phyloP scores from a whole-genome alignment of 2,329 filamentous ascomycete species.

The Venturia aucupariae region DNA sequence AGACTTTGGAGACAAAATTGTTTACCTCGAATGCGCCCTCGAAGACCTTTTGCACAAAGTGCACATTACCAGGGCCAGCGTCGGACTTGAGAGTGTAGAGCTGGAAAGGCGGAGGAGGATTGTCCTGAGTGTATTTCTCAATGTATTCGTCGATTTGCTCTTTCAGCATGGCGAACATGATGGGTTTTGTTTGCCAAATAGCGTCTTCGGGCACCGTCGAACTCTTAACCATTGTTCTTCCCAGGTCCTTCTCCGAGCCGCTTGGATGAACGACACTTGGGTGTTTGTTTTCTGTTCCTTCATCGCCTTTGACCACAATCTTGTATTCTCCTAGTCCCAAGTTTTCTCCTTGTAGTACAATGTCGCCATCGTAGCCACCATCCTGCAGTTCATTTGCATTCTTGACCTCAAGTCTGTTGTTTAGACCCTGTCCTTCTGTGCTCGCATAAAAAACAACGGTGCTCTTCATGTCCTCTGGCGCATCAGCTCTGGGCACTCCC shows the following conservation, averaged over 20 bases:
- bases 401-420: conserved; percentile 36
- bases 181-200: conserved; percentile 68
- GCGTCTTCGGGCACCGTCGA: conserved; percentile 52
- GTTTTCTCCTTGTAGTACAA: conserved; percentile 61
- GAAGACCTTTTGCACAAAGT: conserved; percentile 83
- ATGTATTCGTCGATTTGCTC: conserved; percentile 47
- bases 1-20: neutral
- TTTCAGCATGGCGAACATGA: conserved; percentile 52
- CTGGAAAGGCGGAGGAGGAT: conserved; percentile 67
- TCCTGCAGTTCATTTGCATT: conserved; percentile 41
- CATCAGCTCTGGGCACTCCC: conserved; percentile 63
- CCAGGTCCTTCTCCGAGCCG: conserved; percentile 55
- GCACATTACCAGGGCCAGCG: conserved; percentile 64
- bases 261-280: conserved; percentile 49
- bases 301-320: conserved; percentile 55
- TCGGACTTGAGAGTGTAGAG: conserved; percentile 66
- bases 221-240: conserved; percentile 66
- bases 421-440: conserved; percentile 59
- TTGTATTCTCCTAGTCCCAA: conserved; percentile 66
- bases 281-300: conserved; percentile 44
- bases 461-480: conserved; percentile 56
- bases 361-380: conserved; percentile 45
- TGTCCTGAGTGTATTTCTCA: conserved; percentile 48
- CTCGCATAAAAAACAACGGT: conserved; percentile 72
- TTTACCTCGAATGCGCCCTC: conserved; percentile 59